A percentile compares a stretch with the other conserved stretches of the same genome.
phyloP scores from a whole-genome alignment of 2,329 filamentous ascomycete species.

The Colletotrichum echinochloae region DNA sequence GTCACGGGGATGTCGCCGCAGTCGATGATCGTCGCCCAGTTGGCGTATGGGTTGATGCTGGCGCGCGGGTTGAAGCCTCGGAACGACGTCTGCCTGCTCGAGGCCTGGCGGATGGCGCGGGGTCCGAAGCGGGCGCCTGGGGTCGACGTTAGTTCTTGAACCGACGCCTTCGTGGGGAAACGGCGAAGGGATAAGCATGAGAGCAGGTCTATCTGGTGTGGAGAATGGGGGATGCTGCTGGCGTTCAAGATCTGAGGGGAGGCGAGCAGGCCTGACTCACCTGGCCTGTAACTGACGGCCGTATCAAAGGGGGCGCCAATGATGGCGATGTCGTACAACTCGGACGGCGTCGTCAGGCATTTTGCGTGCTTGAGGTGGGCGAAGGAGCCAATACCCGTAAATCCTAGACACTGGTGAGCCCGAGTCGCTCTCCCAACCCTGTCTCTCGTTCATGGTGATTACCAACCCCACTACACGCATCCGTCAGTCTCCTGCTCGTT shows the following conservation, averaged over 20 bases:
- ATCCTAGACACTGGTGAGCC: constrained; percentile 64
- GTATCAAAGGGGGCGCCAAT: constrained; percentile 82
- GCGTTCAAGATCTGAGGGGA: neutral
- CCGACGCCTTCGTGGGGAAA: neutral
- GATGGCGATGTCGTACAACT: constrained; percentile 77
- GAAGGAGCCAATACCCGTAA: constrained; percentile 80
- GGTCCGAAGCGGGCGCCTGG: constrained; percentile 84
- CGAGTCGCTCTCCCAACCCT: neutral
- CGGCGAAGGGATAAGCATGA: neutral
- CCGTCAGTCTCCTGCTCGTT: constrained; percentile 9
- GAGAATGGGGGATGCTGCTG: neutral
- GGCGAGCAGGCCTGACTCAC: constrained; percentile 51
- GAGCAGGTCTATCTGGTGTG: neutral
- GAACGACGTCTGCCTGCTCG: constrained; percentile 81
- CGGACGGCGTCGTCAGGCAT: constrained; percentile 74
- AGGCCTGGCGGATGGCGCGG: constrained; percentile 86
- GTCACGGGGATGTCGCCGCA: constrained; percentile 92
- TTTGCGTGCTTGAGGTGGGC: constrained; percentile 77
- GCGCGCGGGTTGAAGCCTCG: constrained; percentile 85
- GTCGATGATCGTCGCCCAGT: constrained; percentile 84
- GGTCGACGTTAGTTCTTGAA: neutral
- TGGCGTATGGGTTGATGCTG: constrained; percentile 83
- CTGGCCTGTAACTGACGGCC: constrained; percentile 76
- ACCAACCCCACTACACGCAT: constrained; percentile 36
- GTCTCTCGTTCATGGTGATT: neutral